Percentiles rank a stretch among this genome's conserved stretches.
phyloP scores from a whole-genome alignment of 495 filamentous ascomycete species.

The Halenospora varia region DNA sequence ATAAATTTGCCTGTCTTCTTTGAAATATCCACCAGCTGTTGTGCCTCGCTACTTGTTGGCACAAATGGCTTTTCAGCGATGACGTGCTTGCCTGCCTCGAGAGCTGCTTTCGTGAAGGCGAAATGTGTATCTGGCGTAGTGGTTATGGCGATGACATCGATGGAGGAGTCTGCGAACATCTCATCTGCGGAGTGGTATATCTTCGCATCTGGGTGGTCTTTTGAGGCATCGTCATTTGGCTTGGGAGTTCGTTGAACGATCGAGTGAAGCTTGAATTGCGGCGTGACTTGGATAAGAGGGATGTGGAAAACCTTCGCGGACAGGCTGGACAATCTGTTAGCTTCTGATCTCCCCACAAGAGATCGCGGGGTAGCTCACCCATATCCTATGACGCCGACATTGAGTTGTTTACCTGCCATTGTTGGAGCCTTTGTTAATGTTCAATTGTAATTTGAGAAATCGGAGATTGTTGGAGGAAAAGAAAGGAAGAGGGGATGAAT shows the following conservation, averaged over 20 bases:
- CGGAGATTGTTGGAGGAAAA: background rate
- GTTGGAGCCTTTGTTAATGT: background rate
- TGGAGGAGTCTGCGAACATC: conserved; percentile 58
- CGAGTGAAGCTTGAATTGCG: conserved; percentile 65
- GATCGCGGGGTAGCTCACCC: conserved; percentile 34
- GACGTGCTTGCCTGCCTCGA: conserved; percentile 77
- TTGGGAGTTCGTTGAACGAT: conserved; percentile 76
- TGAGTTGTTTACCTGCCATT: conserved; percentile 36
- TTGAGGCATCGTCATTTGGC: conserved; percentile 55
- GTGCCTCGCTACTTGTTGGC: conserved; percentile 65
- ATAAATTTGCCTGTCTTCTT: conserved; percentile 55
- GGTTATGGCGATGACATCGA: conserved; percentile 72
- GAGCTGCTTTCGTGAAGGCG: conserved; percentile 55
- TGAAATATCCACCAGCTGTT: conserved; percentile 63
- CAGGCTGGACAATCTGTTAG: conserved; percentile 43
- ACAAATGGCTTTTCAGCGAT: conserved; percentile 90
- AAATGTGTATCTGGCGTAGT: conserved; percentile 77
- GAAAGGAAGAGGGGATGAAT: background rate
- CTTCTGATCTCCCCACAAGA: conserved; percentile 7
- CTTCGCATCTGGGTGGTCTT: conserved; percentile 64
- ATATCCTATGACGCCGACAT: conserved; percentile 52
- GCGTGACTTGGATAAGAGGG: conserved; percentile 67
- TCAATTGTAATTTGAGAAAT: background rate
- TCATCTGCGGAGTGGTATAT: conserved; percentile 57
- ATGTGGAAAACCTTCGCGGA: conserved; percentile 91